Conservation (phyloP, 371 early-diverging fungal genomes). For the Circinella umbellata region DNA sequence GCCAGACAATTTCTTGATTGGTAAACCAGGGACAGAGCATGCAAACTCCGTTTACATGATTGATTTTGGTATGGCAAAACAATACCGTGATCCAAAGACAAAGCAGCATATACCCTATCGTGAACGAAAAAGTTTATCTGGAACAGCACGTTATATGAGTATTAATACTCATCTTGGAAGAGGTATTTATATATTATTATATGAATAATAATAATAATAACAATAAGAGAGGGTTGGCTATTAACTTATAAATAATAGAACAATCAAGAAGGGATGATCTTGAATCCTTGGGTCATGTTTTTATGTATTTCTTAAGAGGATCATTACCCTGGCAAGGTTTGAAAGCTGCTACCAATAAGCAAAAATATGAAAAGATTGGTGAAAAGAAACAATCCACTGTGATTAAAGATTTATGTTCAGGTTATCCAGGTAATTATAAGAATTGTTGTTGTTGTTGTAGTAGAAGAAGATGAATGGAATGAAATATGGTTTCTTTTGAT, state of each 20-base stretch:
- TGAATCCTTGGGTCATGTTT: conserved; percentile 98
- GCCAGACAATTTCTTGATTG: conserved; percentile 99
- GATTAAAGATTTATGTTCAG: conserved; percentile 94
- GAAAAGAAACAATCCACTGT: conserved; percentile 95
- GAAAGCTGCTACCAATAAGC: conserved; percentile 98
- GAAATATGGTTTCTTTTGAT: no score
- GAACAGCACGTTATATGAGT: conserved; percentile 97
- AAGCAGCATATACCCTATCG: conserved; percentile 90
- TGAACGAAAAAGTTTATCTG: conserved; percentile 89
- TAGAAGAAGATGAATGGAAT: no score
- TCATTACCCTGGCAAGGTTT: conserved; percentile 99
- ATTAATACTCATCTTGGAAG: conserved; percentile 94
- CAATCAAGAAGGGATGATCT: conserved; percentile 99
- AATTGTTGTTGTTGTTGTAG: no score
- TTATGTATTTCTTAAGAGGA: conserved; percentile 98
- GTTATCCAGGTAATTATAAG: conserved; percentile 72
- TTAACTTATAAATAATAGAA: conserved; percentile 55
- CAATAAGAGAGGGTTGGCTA: no score
- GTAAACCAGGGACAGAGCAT: conserved; percentile 70
- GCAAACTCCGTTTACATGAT: conserved; percentile 76
- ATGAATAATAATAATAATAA: no score
- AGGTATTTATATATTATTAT: conserved; percentile 26
- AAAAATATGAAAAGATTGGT: conserved; percentile 98
- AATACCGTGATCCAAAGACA: conserved; percentile 89
- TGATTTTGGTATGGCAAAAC: conserved; percentile 97